Evolutionary conservation across 2,329 filamentous ascomycete species (phyloP).

Genomic region (Erysiphe neolycopersici): DNA sequence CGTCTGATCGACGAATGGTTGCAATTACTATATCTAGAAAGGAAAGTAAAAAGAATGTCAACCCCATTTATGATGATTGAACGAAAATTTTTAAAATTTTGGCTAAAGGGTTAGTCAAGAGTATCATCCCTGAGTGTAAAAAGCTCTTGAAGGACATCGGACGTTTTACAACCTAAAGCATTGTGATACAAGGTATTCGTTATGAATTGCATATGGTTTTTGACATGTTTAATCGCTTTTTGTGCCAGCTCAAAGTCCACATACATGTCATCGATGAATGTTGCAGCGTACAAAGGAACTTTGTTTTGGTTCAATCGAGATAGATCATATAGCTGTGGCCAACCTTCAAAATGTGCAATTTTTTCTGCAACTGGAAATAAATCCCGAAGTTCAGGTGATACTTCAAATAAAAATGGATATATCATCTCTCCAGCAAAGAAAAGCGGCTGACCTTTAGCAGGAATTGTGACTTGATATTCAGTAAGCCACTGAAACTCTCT

Average conservation of each 20-base stretch:
- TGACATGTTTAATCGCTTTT: conserved; percentile 49
- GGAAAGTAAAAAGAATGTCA: too few species aligned
- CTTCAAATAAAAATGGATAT: conserved; percentile 61
- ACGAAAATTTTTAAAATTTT: too few species aligned
- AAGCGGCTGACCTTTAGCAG: conserved; percentile 24
- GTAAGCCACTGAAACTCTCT: conserved; percentile 20
- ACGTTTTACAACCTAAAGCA: conserved; percentile 43
- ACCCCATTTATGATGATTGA: too few species aligned
- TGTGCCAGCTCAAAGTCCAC: conserved; percentile 52
- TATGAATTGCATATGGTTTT: conserved; percentile 35
- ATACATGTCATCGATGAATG: conserved; percentile 76
- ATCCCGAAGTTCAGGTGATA: conserved; percentile 46
- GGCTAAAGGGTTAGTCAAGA: conserved; percentile 19
- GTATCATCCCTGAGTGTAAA: conserved; percentile 50
- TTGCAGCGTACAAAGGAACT: conserved; percentile 66
- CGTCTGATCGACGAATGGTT: too few species aligned
- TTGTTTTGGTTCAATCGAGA: conserved; percentile 47
- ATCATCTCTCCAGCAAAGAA: conserved; percentile 88
- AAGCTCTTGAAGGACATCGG: conserved; percentile 50
- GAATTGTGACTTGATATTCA: conserved; percentile 9
- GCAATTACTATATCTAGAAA: too few species aligned
- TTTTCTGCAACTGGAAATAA: conserved; percentile 42
- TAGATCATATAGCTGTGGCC: conserved; percentile 53
- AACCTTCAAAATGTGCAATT: conserved; percentile 39
- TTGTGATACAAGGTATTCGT: conserved; percentile 49